These are phyloP conservation scores for Hymenochaete sp. DNA, from an alignment of 1,284 basidiomycete genomes.

Conservation along the genomic window DNA sequence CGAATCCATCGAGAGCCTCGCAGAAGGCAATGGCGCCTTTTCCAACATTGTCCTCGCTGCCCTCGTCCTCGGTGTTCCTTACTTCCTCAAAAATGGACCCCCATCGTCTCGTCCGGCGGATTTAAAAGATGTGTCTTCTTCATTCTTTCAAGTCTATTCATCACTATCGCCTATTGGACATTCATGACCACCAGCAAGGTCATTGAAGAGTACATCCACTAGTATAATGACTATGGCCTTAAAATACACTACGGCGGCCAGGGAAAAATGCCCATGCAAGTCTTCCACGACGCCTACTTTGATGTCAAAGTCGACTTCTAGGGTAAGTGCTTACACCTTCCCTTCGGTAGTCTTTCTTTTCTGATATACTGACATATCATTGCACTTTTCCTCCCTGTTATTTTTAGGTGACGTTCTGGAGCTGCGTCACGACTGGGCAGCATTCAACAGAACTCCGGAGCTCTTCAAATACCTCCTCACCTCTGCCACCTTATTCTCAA, in stretches of 20 bases:
- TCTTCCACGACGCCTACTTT: slow-evolving; percentile 97
- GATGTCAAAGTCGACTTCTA: slow-evolving; percentile 96
- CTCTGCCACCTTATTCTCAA: slow-evolving; percentile 86
- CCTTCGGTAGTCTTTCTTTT: slow-evolving; percentile 9
- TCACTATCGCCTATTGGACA: slow-evolving; percentile 86
- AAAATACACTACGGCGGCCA: slow-evolving; percentile 70
- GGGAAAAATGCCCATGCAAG: slow-evolving; percentile 95
- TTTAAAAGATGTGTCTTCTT: slow-evolving; percentile 82
- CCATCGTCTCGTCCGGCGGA: slow-evolving; percentile 69
- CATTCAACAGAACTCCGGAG: slow-evolving; percentile 78
- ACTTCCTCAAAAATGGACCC: slow-evolving; percentile 71
- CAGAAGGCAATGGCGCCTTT: slow-evolving; percentile 82
- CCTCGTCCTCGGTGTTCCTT: slow-evolving; percentile 72
- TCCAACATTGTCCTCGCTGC: slow-evolving; percentile 74
- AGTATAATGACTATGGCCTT: slow-evolving; percentile 80
- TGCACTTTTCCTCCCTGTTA: too few species aligned
- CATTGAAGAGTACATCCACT: slow-evolving; percentile 84
- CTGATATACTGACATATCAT: slow-evolving; percentile 31
- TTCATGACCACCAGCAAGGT: slow-evolving; percentile 76
- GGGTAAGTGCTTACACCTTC: slow-evolving; percentile 38
- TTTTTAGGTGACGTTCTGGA: slow-evolving; percentile 89
- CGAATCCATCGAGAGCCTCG: slow-evolving; percentile 73
- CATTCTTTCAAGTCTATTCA: slow-evolving; percentile 66
- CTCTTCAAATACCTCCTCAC: slow-evolving; percentile 93
- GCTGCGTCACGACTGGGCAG: slow-evolving; percentile 92